phyloP scores from a whole-genome alignment of 1,284 basidiomycete genomes.

The Ceratobasidium sp. region DNA sequence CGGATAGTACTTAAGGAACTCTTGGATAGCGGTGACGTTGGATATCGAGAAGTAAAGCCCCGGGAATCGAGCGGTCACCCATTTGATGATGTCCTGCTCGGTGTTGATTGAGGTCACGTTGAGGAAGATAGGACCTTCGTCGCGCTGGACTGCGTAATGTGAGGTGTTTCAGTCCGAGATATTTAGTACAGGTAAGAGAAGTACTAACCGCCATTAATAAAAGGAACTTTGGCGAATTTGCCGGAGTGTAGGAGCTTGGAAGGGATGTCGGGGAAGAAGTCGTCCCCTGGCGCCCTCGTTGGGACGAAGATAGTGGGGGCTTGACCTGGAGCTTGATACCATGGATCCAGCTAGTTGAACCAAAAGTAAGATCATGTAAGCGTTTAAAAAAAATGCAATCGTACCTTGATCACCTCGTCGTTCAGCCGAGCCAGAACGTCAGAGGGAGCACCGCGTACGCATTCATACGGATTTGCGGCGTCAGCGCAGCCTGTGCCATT shows the following conservation, averaged over 20 bases:
- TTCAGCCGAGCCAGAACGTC: slow-evolving; percentile 24
- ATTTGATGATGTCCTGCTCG: slow-evolving; percentile 10
- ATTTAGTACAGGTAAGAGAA: background rate
- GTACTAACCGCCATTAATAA: slow-evolving; percentile 55
- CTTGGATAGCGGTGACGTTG: slow-evolving; percentile 10
- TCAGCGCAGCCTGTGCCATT: slow-evolving; percentile 38
- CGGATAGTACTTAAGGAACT: slow-evolving; percentile 42
- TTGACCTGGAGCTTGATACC: slow-evolving; percentile 12
- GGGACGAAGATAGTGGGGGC: slow-evolving; percentile 34
- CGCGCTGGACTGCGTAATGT: slow-evolving; percentile 35
- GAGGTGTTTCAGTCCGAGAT: background rate
- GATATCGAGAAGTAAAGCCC: slow-evolving; percentile 35
- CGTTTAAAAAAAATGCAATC: background rate
- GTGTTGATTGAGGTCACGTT: slow-evolving; percentile 23
- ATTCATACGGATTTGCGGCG: slow-evolving; percentile 18
- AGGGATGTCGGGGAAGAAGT: slow-evolving; percentile 24
- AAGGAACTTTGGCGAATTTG: slow-evolving; percentile 56
- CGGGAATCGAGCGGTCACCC: slow-evolving; percentile 32
- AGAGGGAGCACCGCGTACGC: slow-evolving; percentile 31
- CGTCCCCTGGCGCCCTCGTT: slow-evolving; percentile 25
- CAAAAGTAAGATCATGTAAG: background rate
- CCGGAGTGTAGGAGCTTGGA: slow-evolving; percentile 48
- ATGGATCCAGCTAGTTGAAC: background rate
- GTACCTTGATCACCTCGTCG: slow-evolving; percentile 41
- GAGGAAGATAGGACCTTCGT: slow-evolving; percentile 51